These are phyloP conservation scores for Borealophlyctis nickersoniae DNA, from an alignment of 192 early-diverging fungal genomes.

Conservation along the genomic window DNA sequence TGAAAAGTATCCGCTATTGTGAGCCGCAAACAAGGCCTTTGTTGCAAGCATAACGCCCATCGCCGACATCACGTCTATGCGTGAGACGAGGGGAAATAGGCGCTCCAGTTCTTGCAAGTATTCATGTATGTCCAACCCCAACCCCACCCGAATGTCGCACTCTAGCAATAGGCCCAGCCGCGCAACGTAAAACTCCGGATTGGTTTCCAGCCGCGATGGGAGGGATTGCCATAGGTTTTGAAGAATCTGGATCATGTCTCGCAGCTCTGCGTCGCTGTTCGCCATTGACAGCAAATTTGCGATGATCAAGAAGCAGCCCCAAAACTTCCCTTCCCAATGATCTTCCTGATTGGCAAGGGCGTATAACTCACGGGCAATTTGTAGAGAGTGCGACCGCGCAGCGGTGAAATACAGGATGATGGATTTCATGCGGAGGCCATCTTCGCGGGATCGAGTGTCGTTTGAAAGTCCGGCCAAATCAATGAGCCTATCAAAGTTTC, in stretches of 20 bases:
- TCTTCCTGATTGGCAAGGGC: constrained; percentile 34
- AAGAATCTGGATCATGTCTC: constrained; percentile 12
- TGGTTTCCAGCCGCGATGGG: too few species aligned
- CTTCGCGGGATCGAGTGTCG: constrained; percentile 27
- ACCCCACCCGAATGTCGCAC: background rate
- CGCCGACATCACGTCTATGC: background rate
- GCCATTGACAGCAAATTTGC: constrained; percentile 18
- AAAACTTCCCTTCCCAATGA: constrained; percentile 33
- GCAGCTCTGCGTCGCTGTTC: constrained; percentile 18
- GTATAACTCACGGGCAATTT: constrained; percentile 25
- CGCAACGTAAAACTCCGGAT: too few species aligned
- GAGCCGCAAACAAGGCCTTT: background rate
- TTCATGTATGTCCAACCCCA: background rate
- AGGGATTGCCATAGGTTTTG: constrained; percentile 3
- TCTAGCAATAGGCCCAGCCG: background rate
- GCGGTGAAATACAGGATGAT: constrained; percentile 21
- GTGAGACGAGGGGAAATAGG: background rate
- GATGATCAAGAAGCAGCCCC: constrained; percentile 35
- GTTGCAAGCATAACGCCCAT: background rate
- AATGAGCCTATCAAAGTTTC: constrained; percentile 26
- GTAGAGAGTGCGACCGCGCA: constrained; percentile 16
- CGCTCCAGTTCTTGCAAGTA: background rate
- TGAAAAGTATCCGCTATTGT: background rate
- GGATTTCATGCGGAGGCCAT: constrained; percentile 30
- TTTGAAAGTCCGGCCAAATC: constrained; percentile 30